These are phyloP conservation scores for Talaromyces sp. DNA, from an alignment of 2,329 filamentous ascomycete species.

Conservation along the genomic window DNA sequence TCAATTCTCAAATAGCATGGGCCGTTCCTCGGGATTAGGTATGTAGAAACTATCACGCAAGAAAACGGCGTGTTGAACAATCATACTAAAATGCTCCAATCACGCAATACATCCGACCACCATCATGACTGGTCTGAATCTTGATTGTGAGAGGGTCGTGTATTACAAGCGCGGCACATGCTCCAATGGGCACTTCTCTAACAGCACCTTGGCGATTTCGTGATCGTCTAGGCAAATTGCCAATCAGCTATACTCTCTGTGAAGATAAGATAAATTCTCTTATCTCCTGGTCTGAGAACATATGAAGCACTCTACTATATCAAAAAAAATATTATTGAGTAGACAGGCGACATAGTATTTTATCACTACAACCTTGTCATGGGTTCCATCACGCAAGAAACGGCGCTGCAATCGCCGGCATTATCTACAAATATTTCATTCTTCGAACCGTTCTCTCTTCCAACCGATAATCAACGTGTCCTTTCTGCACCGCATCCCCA, in stretches of 20 bases:
- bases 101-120: neutral
- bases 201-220: neutral
- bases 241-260: neutral
- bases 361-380: neutral
- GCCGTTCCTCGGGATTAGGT: neutral
- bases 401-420: neutral
- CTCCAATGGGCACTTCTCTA: neutral
- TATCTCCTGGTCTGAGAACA: neutral
- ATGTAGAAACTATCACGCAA: neutral
- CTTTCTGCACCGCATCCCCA: slow-evolving; percentile 43
- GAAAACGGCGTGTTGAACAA: neutral
- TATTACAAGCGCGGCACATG: neutral
- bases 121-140: neutral
- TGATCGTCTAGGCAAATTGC: neutral
- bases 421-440: neutral
- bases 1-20: neutral
- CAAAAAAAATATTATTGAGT: neutral
- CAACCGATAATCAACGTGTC: slow-evolving; percentile 42
- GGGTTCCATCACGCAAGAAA: neutral
- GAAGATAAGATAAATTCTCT: neutral
- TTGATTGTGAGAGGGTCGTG: neutral
- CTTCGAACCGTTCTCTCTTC: slow-evolving; percentile 44
- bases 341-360: neutral
- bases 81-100: neutral
- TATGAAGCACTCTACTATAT: neutral